Conservation (phyloP, 306 rosid species). For the Cicer chorassanicum region DNA sequence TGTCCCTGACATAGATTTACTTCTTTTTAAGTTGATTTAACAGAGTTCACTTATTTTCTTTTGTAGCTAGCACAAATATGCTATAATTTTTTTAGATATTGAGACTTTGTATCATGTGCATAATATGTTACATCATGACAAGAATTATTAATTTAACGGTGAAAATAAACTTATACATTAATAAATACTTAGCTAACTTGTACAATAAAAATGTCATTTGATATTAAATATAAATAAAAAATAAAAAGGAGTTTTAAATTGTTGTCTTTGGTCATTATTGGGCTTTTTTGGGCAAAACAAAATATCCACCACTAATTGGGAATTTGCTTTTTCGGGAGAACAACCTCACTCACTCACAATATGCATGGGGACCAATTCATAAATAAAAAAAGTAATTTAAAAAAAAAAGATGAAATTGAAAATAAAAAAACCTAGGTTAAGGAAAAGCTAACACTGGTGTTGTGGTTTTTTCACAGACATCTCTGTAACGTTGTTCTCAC, state of each 20-base stretch:
- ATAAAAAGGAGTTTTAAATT: not conserved
- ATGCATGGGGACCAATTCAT: conserved; percentile 14
- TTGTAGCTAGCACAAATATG: too few relatives aligned
- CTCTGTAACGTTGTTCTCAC: conserved; percentile 7
- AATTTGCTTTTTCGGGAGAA: conserved; percentile 16
- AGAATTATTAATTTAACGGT: too few relatives aligned
- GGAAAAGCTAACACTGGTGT: not conserved
- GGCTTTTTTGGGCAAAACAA: not conserved
- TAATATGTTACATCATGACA: too few relatives aligned
- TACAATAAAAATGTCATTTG: too few relatives aligned
- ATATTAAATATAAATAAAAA: too few relatives aligned
- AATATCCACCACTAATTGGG: conserved; percentile 15
- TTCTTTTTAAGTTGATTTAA: too few relatives aligned
- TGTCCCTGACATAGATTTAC: too few relatives aligned
- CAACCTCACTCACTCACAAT: not conserved
- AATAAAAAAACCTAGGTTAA: conserved; percentile 41
- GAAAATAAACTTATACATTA: too few relatives aligned
- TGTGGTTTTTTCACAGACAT: not conserved
- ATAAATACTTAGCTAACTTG: too few relatives aligned
- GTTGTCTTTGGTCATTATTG: not conserved
- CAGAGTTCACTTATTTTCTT: too few relatives aligned
- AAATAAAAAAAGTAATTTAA: not conserved
- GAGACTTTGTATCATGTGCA: too few relatives aligned
- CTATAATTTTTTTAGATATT: too few relatives aligned
- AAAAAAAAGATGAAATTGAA: not conserved